Evolutionary conservation across 371 early-diverging fungal genomes (phyloP).

Genomic region (Funneliformis caledonium): DNA sequence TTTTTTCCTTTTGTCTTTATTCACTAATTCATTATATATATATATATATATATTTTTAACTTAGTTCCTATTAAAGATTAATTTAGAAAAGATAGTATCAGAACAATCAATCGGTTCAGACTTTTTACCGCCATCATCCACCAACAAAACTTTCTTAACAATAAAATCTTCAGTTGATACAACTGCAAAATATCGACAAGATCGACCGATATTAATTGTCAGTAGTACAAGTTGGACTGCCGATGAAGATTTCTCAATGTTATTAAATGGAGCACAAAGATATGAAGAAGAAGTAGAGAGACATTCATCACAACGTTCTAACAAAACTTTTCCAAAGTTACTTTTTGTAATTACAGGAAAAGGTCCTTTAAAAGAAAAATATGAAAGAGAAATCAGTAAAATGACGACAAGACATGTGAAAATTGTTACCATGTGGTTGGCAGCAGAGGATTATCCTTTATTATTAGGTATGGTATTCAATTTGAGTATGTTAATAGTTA

Average conservation of each 20-base stretch:
- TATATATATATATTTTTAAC: neutral
- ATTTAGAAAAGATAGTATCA: constrained; percentile 52
- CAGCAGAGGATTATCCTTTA: constrained; percentile 81
- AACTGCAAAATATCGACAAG: constrained; percentile 48
- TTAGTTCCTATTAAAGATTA: constrained; percentile 50
- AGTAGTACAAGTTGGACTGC: constrained; percentile 96
- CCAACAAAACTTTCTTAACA: constrained; percentile 52
- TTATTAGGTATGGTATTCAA: constrained; percentile 62
- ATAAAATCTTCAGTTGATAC: constrained; percentile 49
- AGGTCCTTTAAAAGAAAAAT: constrained; percentile 80
- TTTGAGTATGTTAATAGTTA: neutral
- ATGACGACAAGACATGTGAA: constrained; percentile 61
- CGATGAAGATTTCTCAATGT: constrained; percentile 91
- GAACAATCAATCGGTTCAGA: constrained; percentile 45
- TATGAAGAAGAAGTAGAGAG: constrained; percentile 59
- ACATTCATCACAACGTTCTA: neutral
- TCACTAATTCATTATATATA: neutral
- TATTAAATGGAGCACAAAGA: constrained; percentile 71
- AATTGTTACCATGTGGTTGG: constrained; percentile 85
- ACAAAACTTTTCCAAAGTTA: constrained; percentile 60
- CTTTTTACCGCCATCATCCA: constrained; percentile 43
- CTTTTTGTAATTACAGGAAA: constrained; percentile 92
- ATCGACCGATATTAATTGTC: constrained; percentile 77
- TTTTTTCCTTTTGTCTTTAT: neutral
- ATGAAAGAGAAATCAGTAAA: constrained; percentile 63